Evolutionary conservation across 768 basidiomycete genomes (phyloP), one percentile per base, ranked within the genome.

Genomic region (Hygrocybe coccinea): DNA sequence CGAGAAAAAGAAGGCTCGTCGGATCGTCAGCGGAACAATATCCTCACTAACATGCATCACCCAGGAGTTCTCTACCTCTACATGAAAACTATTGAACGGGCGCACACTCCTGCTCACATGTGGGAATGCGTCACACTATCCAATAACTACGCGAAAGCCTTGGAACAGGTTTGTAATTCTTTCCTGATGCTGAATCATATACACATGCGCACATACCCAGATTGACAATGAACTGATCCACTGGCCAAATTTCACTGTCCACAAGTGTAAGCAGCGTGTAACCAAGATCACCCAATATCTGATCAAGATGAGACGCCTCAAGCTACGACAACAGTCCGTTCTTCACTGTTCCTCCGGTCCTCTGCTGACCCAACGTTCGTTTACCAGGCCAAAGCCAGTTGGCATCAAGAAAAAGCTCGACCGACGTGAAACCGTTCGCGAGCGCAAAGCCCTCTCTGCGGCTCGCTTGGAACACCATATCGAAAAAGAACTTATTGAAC

Each of bases 271-370:
- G 78, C 97, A 99, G 74, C 85, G 97, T 44, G 80, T 97, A 29
- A 99, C 97, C 10, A 99, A 98, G 76, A 97, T 99, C 64, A 98
- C 95, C 0, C 97, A 99, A 69, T 98, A 97, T 67, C 83, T 99
- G 60, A 97, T 98, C 71, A 95, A 97, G 77, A 97, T 98, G 95
- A 82, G 95, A 56, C 85, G 90, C 41, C 72, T 95, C 58, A 89
- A 89, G 62, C 77, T 95, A 55, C 84, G 87, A 15, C 83, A 91
- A 72, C 86, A 91, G 94, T 95, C 54, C 63, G 89, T 75, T 22
- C 56, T 11, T 3, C 10, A 15, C 36, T 37, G 36, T 37, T 37
- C 21, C 17, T 7, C 43, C 14, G 8, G 7, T 22, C 11, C 15
- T 22, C 3, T 46, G 5, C 21, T 6, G 11, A 11, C 15, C 52